Base-by-base conservation (phyloP, 2,329 filamentous ascomycete species). In the Cladosporium sp. region DNA sequence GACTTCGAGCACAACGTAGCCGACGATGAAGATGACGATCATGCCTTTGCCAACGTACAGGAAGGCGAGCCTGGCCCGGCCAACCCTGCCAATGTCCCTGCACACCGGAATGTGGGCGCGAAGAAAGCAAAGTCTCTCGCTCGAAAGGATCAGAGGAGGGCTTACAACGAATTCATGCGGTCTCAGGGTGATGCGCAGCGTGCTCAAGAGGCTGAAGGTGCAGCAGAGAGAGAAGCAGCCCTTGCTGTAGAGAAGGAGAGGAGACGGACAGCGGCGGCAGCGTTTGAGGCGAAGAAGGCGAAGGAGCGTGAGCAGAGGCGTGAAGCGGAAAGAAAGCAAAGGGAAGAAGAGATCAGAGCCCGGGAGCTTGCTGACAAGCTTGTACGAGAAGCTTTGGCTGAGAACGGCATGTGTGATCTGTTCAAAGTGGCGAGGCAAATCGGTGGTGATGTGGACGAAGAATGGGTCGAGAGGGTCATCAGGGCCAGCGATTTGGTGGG, bases 91-190 rank as follows among this genome's bases (percentile, higher is more conserved):
- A 42, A 32, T 43, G n/a, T 54, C 41, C 49, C 57, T 31, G 28
- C 53, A 9, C 57, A 58, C 52, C 58, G 61, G 44, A 61, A 63
- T 43, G 67, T 77, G 18, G 75, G 75, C 50, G 71, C 74, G 9
- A 77, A 77, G 57, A 77, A 77, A 58, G 74, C 74, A 2, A 75
- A 74, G 50, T 73, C 72, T 2, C 66, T 77, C 7, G 73, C 73
- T 0, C 69, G 72, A 14, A 67, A 67, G 51, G 73, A 77, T 54
- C 68, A 70, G 48, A 62, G 66, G 9, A 58, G 70, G 18, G 70
- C 70, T 4, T 78, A 78, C 60, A 69, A 77, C 59, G 76, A 78
- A 57, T 78, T 77, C 58, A 66, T 72, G 55, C 67, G 74, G 2
- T 69, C 72, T 11, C 73, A 77, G 63, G 74, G 73, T 4, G 74